Conservation (phyloP, 371 early-diverging fungal genomes). For the Mortierella sp. region DNA sequence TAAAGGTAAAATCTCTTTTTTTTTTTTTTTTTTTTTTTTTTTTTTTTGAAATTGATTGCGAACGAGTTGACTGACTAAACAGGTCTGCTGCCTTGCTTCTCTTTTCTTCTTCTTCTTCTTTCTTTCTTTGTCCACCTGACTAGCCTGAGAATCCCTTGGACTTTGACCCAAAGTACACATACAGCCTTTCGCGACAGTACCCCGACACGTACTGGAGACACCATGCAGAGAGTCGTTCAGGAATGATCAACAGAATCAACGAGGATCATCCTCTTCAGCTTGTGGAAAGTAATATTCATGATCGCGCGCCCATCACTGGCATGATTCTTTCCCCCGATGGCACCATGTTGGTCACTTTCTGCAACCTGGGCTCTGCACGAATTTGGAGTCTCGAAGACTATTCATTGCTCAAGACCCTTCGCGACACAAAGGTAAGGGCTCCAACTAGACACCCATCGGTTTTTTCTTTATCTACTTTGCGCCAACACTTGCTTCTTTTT, state of each 20-base stretch:
- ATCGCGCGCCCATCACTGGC: slow-evolving; percentile 76
- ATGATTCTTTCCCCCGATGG: slow-evolving; percentile 87
- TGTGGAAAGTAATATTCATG: slow-evolving; percentile 61
- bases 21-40: not conserved
- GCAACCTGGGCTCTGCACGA: slow-evolving; percentile 78
- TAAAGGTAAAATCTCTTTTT: slow-evolving; percentile 23
- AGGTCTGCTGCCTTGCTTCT: not conserved
- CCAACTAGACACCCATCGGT: too few relatives aligned
- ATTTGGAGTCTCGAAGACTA: slow-evolving; percentile 86
- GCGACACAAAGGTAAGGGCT: slow-evolving; percentile 66
- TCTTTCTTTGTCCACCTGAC: not conserved
- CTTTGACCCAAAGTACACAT: slow-evolving; percentile 58
- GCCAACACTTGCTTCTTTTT: slow-evolving; percentile 5
- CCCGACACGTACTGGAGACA: slow-evolving; percentile 74
- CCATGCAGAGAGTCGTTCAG: slow-evolving; percentile 57
- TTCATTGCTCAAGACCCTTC: slow-evolving; percentile 69
- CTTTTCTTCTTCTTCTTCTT: not conserved
- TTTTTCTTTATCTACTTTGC: not conserved
- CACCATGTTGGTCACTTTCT: slow-evolving; percentile 84
- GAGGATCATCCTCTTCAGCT: slow-evolving; percentile 69
- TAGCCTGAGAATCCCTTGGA: slow-evolving; percentile 48
- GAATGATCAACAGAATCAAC: slow-evolving; percentile 71
- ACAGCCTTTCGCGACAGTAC: slow-evolving; percentile 60
- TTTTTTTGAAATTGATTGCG: too few relatives aligned
- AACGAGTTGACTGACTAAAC: not conserved